These are phyloP conservation scores for Eucalyptus tenuipes DNA, from an alignment of 345 rosid genomes.

Conservation along the genomic window DNA sequence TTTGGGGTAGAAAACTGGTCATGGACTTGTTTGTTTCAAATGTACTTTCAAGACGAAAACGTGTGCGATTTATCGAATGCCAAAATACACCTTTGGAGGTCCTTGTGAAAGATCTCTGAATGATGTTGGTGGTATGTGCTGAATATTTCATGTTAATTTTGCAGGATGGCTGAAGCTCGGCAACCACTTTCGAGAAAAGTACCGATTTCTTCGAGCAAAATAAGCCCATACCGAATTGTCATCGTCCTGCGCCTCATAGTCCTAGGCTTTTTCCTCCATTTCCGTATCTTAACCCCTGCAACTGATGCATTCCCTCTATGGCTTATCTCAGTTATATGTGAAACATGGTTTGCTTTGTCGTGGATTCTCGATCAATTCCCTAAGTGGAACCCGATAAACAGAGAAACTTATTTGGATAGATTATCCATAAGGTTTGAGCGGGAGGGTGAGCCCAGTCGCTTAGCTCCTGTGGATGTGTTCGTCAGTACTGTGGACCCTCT, in stretches of 20 bases:
- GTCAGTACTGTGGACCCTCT: conserved; percentile 97
- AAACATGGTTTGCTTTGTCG: conserved; percentile 89
- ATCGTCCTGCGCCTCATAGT: conserved; percentile 72
- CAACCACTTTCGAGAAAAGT: conserved; percentile 92
- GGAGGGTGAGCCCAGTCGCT: conserved; percentile 68
- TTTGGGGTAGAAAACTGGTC: no score
- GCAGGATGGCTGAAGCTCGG: conserved; percentile 92
- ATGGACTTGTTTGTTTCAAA: neutral
- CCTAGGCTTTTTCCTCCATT: conserved; percentile 77
- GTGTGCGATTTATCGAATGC: neutral
- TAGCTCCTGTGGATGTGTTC: conserved; percentile 77
- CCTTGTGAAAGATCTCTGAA: neutral
- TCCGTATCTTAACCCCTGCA: conserved; percentile 86
- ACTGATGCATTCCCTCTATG: conserved; percentile 81
- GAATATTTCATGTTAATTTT: neutral
- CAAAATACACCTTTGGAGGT: neutral
- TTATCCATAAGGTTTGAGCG: conserved; percentile 77
- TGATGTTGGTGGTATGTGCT: neutral
- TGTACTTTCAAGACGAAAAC: neutral
- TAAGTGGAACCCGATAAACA: conserved; percentile 85
- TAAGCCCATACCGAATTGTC: conserved; percentile 93
- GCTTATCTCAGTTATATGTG: conserved; percentile 90
- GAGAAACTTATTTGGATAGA: conserved; percentile 88
- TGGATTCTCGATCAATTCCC: conserved; percentile 99
- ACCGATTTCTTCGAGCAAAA: conserved; percentile 77